These are phyloP conservation scores for Ophiostoma angusticollis DNA, from an alignment of 2,329 filamentous ascomycete genomes.

Conservation along the genomic window DNA sequence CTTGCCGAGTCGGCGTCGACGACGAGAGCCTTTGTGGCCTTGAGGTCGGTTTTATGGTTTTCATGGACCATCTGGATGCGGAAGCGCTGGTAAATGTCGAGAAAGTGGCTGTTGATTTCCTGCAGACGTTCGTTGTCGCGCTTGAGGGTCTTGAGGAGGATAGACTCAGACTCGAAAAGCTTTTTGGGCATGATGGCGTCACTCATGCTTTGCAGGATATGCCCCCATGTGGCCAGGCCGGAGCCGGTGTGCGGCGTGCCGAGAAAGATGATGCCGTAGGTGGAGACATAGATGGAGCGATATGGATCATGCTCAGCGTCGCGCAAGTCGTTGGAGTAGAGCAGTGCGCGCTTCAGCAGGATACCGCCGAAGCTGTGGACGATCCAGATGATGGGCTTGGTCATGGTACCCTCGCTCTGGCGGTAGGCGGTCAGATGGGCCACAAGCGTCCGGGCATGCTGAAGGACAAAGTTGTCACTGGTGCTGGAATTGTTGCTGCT, in stretches of 20 bases:
- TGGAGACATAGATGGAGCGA: constrained; percentile 59
- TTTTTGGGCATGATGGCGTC: constrained; percentile 51
- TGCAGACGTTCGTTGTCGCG: constrained; percentile 61
- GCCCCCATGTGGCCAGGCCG: constrained; percentile 54
- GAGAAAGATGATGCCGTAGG: constrained; percentile 63
- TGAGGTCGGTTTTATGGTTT: constrained; percentile 56
- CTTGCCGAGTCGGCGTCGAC: constrained; percentile 59
- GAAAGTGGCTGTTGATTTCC: constrained; percentile 61
- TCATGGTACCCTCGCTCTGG: constrained; percentile 40
- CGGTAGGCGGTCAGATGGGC: constrained; percentile 50
- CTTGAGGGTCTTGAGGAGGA: constrained; percentile 58
- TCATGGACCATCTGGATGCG: constrained; percentile 68
- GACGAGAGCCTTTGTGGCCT: constrained; percentile 47
- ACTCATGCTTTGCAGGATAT: constrained; percentile 54
- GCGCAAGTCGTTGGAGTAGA: constrained; percentile 51
- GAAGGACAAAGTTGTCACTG: constrained; percentile 54
- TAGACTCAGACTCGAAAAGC: constrained; percentile 53
- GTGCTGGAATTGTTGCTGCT: constrained; percentile 33
- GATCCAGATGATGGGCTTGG: constrained; percentile 62
- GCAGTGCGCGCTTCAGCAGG: constrained; percentile 55
- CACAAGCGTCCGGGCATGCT: constrained; percentile 59
- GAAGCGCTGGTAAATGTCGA: constrained; percentile 58
- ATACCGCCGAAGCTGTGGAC: constrained; percentile 64
- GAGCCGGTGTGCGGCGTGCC: constrained; percentile 65
- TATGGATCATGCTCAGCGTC: constrained; percentile 49